Conservation (phyloP, 2,329 filamentous ascomycete species). For the Arthrinium puccinioides region DNA sequence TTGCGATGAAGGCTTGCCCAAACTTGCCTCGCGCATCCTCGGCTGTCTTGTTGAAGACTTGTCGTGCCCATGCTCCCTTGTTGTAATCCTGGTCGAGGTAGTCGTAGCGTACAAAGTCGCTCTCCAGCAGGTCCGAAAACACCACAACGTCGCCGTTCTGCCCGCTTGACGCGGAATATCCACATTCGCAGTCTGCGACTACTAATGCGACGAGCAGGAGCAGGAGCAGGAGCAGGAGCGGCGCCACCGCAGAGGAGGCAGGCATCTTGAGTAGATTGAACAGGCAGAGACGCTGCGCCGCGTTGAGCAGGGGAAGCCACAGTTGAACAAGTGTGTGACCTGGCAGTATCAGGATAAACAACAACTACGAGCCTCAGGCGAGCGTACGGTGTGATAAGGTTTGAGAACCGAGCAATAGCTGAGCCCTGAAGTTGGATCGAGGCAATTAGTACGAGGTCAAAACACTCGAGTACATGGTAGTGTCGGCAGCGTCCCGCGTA, state of each 20-base stretch:
- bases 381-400: too few relatives aligned
- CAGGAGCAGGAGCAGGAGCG: neutral
- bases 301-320: too few relatives aligned
- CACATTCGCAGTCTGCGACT: conserved; percentile 59
- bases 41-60: conserved; percentile 59
- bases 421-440: too few relatives aligned
- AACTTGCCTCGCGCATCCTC: conserved; percentile 52
- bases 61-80: conserved; percentile 48
- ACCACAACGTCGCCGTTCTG: conserved; percentile 31
- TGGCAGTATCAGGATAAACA: too few relatives aligned
- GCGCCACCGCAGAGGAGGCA: neutral
- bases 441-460: too few relatives aligned
- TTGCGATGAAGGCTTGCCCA: conserved; percentile 53
- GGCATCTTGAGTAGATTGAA: neutral
- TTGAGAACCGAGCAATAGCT: too few relatives aligned
- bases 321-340: too few relatives aligned
- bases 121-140: conserved; percentile 65
- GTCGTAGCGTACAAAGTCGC: conserved; percentile 57
- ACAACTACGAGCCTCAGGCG: too few relatives aligned
- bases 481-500: too few relatives aligned
- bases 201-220: conserved; percentile 10
- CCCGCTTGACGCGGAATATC: conserved; percentile 53
- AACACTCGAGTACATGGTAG: too few relatives aligned
- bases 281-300: neutral
- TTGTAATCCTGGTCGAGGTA: conserved; percentile 29